Evolutionary conservation across 768 basidiomycete genomes (phyloP), one percentile per base, ranked within the genome.

Genomic region (Mycena chlorophos): DNA sequence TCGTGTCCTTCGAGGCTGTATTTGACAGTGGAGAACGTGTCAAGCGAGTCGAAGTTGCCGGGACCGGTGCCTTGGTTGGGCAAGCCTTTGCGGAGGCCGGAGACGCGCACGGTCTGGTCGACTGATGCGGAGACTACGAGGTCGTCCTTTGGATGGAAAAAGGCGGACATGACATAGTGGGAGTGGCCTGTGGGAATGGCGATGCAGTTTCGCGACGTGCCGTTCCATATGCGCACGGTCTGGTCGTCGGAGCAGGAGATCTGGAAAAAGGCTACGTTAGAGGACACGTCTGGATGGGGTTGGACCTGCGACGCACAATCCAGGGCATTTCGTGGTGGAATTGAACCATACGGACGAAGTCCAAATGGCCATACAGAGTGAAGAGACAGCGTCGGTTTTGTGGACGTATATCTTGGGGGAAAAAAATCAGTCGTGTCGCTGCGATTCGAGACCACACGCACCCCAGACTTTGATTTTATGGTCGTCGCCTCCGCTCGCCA

Each of bases 391-490:
- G 86, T 65, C 93, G 80, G 65, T 86, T 88, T 72, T 94, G 91
- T 29, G 92, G 90, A 57, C 88, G 85, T 42, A 93, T 85, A 73
- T 92, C 90, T 93, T 60, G 22, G 50, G n/a, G n/a, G n/a, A n/a
- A 54, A 49, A 45, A 16, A 58, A 72, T 57, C 73, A 50, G 52
- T 27, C 34, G 46, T 26, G 42, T 26, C 42, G 27, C 4, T 22
- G 50, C 31, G 4, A 25, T 23, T 49, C 12, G 25, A 54, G 20
- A 27, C 43, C 31, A 20, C 23, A 78, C 91, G 71, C 61, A 94
- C 91, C 95, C 95, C 95, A 98, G 67, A 98, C 94, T 80, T 94
- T 97, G 79, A 98, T 94, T 85, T 97, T 98, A 78, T 98, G 98
- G 78, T 99, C 97, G 71, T 99, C 97, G 55, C 96, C 97, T 63